phyloP scores from a whole-genome alignment of 768 basidiomycete genomes.

The Cantharellus anzutake region DNA sequence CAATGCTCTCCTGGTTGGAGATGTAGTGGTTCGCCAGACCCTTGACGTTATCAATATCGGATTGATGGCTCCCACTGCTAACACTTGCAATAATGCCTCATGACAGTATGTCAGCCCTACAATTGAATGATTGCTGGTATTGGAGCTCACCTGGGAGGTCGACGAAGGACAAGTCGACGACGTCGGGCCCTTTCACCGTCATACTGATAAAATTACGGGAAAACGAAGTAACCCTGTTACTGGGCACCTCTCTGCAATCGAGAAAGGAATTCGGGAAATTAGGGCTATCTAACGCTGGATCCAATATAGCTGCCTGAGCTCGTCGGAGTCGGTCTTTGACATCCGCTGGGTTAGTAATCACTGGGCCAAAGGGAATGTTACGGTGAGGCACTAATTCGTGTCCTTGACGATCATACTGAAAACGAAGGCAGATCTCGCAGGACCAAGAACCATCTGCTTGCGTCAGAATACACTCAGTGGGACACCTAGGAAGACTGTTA shows the following conservation, averaged over 20 bases:
- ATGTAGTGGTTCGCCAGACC: slow-evolving; percentile 5
- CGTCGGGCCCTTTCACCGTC: slow-evolving; percentile 36
- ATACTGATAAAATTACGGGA: slow-evolving; percentile 38
- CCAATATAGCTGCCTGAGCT: slow-evolving; percentile 12
- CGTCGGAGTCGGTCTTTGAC: slow-evolving; percentile 10
- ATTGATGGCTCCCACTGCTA: slow-evolving; percentile 2
- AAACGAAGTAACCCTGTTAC: slow-evolving; percentile 19
- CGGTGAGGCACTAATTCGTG: neutral
- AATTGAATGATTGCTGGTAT: neutral
- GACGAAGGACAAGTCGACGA: slow-evolving; percentile 45
- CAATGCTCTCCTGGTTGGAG: slow-evolving; percentile 2
- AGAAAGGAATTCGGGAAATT: slow-evolving; percentile 5
- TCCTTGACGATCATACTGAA: slow-evolving; percentile 13
- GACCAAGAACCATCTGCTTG: slow-evolving; percentile 13
- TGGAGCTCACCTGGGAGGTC: slow-evolving; percentile 34
- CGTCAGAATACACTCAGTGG: slow-evolving; percentile 20
- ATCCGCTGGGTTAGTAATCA: slow-evolving; percentile 3
- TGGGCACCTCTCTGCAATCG: slow-evolving; percentile 1
- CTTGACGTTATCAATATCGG: slow-evolving; percentile 4
- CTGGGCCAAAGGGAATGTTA: slow-evolving; percentile 8
- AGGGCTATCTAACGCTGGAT: slow-evolving; percentile 5
- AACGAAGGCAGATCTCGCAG: slow-evolving; percentile 18
- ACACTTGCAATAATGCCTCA: slow-evolving; percentile 8
- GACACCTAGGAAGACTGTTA: slow-evolving; percentile 15
- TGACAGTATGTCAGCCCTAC: no score